These are phyloP conservation scores for Biscogniauxia mediterranea DNA, from an alignment of 2,329 filamentous ascomycete genomes.

Conservation along the genomic window DNA sequence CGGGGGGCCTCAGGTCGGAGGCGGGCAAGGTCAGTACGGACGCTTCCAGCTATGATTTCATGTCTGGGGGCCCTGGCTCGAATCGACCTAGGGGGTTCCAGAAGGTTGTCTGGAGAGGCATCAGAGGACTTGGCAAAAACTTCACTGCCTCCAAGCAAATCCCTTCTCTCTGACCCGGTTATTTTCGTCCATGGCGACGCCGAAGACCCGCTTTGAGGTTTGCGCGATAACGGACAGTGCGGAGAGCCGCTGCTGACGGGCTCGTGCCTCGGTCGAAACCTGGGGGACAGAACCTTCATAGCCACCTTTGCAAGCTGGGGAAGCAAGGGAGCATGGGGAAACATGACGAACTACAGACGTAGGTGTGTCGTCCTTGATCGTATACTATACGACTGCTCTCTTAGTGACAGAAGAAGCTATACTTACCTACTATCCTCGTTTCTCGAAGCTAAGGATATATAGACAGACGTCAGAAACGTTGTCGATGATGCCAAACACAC, in stretches of 20 bases:
- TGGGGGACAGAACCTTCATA: neutral
- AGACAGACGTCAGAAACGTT: neutral
- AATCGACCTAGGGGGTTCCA: slow-evolving; percentile 8
- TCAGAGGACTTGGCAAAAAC: slow-evolving; percentile 3
- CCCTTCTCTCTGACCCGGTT: slow-evolving; percentile 9
- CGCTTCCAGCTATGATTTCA: slow-evolving; percentile 5
- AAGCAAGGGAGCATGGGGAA: neutral
- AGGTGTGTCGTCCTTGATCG: neutral
- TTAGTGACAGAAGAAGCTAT: neutral
- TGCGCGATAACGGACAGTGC: neutral
- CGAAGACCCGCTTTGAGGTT: slow-evolving; percentile 10
- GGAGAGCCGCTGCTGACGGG: neutral
- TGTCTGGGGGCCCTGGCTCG: neutral
- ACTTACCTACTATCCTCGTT: too few relatives aligned
- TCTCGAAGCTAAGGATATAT: neutral
- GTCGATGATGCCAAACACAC: neutral
- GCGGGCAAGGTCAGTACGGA: slow-evolving; percentile 8
- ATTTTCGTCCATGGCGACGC: slow-evolving; percentile 15
- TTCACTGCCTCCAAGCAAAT: slow-evolving; percentile 8
- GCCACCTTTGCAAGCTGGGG: neutral
- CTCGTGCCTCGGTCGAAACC: neutral
- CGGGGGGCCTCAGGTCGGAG: slow-evolving; percentile 7
- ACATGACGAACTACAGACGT: neutral
- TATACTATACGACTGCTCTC: too few relatives aligned
- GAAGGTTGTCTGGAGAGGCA: slow-evolving; percentile 8